Evolutionary conservation across 2,329 filamentous ascomycete genomes (phyloP), one percentile per base, ranked within the genome.

Genomic region (Rutstroemia sp.): DNA sequence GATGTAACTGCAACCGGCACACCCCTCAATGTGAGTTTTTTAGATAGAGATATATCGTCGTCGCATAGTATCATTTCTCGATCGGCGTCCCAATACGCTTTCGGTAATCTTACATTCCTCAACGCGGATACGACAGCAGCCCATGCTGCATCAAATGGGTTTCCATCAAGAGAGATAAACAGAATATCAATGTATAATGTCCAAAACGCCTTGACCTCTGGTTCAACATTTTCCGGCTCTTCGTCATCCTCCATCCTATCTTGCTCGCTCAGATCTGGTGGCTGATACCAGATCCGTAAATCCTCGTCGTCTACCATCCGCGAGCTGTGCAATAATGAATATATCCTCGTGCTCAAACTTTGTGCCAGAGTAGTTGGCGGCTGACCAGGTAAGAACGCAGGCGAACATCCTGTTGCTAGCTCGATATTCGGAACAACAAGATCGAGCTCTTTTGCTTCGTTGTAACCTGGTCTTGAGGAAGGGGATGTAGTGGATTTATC

Each of bases 371-470:
- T 80, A 5, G 82, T 86, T 1, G 90, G 94, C 21, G 94, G 86
- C 9, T 86, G 87, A 47, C 92, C 91, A 0, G 94, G 91, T 18
- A 96, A 78, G 65, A 92, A 90, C 21, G 87, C 81, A 2, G 92
- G 92, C 6, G 91, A 88, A 68, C 88, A 95, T 38, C 94, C 94
- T 0, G 94, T 99, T 37, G 87, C 87, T 34, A 99, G 76, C 69
- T 96, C 94, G 55, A 99, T 82, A 69, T 99, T 99, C 2, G 94
- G 92, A 2, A 99, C 92, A 2, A 99, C 75, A 14, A 99, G 75
- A 66, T 90, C 85, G 67, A 83, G 80, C 56, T 83, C 80, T 58
- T 74, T 75, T 54, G 73, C 70, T 82, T 83, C 61, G 64, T 67
- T 63, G 64, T 67, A 65, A 62, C 71, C 65, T 63, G 54, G 66